Base-by-base conservation (phyloP, 768 basidiomycete genomes). In the Hydnomerulius pinastri region DNA sequence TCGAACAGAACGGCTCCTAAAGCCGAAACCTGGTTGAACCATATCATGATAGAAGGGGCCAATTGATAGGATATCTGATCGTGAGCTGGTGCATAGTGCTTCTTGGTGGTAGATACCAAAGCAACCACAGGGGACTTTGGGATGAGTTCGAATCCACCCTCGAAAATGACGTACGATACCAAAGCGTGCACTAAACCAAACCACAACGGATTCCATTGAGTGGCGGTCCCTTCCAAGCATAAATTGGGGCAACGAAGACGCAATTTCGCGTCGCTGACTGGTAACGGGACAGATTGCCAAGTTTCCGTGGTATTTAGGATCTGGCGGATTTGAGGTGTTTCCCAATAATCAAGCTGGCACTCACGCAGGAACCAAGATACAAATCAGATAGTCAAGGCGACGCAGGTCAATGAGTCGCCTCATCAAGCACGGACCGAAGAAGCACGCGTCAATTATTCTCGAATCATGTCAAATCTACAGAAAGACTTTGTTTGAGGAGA, bases 401-500 rank as follows among this genome's bases (percentile, higher is more conserved):
- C 32, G 40, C 29, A 29, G 49, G 37, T 46, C 41, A 54, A 42
- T 21, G 44, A 32, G 35, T 33, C 49, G 55, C 55, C 50, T 56
- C 33, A 52, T 57, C 60, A 55, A 56, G 55, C 53, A 55, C 57
- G 46, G 63, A 38, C n/a, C n/a, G n/a, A 17, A 43, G 43, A 38
- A 44, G 17, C 35, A 32, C 33, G 40, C 17, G 43, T 51, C 53
- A 55, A 53, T 27, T 47, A 57, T 49, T 68, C 51, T 53, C 47
- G 46, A 56, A 50, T 57, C 42, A 61, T 43, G 45, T 55, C 56
- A 64, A n/a, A 70, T 68, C 65, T 71, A 68, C 70, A 63, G 53
- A 57, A 50, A 62, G 48, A 60, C 51, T 60, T 64, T 71, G 53
- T 64, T 65, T 67, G 62, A 73, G 70, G 67, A 50, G 49, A 59